Conservation (phyloP, 2,329 filamentous ascomycete genomes). For the Pleoardoris graminearum region DNA sequence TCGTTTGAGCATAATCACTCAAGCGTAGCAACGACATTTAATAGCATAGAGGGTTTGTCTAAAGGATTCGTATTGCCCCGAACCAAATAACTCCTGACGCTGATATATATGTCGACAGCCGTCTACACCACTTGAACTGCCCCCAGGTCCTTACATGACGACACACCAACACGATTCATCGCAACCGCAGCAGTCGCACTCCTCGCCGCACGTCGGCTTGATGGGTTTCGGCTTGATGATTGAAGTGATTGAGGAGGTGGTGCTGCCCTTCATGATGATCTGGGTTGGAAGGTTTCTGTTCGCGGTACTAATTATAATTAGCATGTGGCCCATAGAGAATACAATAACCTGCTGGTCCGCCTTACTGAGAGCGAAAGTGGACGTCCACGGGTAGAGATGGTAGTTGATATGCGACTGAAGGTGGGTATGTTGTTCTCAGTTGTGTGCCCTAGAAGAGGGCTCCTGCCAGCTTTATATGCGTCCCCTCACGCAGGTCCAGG, state of each 20-base stretch:
- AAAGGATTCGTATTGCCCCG: too few relatives aligned
- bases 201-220: constrained; percentile 37
- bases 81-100: not conserved
- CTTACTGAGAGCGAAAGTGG: not conserved
- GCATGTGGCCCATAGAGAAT: not conserved
- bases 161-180: constrained; percentile 44
- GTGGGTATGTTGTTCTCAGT: too few relatives aligned
- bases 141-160: constrained; percentile 32
- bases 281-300: not conserved
- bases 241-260: constrained; percentile 40
- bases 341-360: not conserved
- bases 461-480: not conserved
- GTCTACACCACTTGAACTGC: not conserved
- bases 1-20: too few relatives aligned
- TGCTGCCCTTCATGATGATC: constrained; percentile 38
- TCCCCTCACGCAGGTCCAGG: not conserved
- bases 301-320: not conserved
- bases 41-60: too few relatives aligned
- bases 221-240: constrained; percentile 45
- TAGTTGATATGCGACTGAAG: not conserved
- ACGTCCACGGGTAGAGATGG: too few relatives aligned
- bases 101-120: not conserved
- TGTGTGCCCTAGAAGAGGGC: not conserved
- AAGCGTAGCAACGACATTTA: too few relatives aligned
- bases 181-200: constrained; percentile 46